Conservation (phyloP, 345 rosid species). For the Mallotus nudiflorus region DNA sequence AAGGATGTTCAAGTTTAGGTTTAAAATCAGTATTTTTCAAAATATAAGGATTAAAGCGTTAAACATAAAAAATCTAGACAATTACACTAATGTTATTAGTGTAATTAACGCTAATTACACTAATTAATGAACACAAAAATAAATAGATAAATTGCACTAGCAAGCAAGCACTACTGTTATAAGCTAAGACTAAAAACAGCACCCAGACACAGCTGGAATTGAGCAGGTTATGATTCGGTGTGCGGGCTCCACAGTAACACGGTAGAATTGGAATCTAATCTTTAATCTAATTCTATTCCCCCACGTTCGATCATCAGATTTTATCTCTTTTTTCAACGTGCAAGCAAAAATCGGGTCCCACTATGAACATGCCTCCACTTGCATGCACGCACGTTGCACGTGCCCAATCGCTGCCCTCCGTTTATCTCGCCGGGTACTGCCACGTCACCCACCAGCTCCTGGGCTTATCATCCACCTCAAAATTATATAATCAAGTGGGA, state of each 20-base stretch:
- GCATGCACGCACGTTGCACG: conserved; percentile 62
- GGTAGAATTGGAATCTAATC: conserved; percentile 2
- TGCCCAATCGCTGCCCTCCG: conserved; percentile 33
- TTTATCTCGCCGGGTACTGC: conserved; percentile 29
- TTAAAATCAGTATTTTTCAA: too few species aligned
- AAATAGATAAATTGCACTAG: too few species aligned
- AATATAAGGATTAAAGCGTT: too few species aligned
- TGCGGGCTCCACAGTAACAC: conserved; percentile 37
- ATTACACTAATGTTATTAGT: too few species aligned
- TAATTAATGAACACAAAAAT: too few species aligned
- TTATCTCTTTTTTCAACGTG: conserved; percentile 17
- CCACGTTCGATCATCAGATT: conserved; percentile 18
- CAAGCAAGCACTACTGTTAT: too few species aligned
- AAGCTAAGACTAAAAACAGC: too few species aligned
- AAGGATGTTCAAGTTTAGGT: too few species aligned
- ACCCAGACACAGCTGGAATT: conserved; percentile 26
- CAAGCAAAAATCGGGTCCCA: conserved; percentile 38
- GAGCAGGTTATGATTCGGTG: conserved; percentile 25
- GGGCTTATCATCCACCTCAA: background rate
- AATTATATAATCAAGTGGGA: too few species aligned
- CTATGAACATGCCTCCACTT: conserved; percentile 44
- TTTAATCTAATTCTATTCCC: conserved; percentile 4
- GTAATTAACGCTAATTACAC: too few species aligned
- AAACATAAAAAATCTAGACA: too few species aligned
- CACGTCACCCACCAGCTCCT: background rate